Percentiles rank a stretch among this genome's conserved stretches.
Conservation (phyloP, 108 stramenopile species). For the Parmales sp. region DNA sequence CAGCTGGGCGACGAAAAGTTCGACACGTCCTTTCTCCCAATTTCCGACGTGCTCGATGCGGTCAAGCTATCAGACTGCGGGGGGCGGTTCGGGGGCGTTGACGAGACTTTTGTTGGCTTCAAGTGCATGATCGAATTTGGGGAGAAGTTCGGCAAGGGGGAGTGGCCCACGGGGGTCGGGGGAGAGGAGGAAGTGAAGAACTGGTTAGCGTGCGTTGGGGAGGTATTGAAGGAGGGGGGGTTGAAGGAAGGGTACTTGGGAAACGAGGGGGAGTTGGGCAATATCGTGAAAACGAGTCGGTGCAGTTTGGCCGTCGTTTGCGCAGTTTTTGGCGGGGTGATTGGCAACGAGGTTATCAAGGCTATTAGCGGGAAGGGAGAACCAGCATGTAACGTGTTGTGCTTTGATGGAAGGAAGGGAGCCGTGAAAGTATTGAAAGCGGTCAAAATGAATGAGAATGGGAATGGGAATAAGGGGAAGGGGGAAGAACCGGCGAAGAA, state of each 20-base stretch:
- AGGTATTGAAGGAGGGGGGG: neutral
- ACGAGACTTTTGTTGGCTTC: neutral
- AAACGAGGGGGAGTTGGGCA: neutral
- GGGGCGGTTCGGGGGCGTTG: neutral
- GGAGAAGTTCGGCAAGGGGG: neutral
- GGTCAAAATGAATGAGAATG: too few relatives aligned
- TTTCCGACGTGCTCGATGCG: constrained; percentile 44
- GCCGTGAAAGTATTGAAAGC: neutral
- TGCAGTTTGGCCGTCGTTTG: constrained; percentile 80
- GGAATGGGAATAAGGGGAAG: too few relatives aligned
- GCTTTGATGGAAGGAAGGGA: constrained; percentile 62
- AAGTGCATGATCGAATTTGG: neutral
- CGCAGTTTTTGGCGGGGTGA: constrained; percentile 80
- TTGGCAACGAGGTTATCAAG: constrained; percentile 91
- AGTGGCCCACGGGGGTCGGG: too few relatives aligned
- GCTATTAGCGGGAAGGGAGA: constrained; percentile 76
- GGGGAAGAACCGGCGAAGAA: too few relatives aligned
- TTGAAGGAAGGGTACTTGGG: neutral
- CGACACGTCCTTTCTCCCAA: constrained; percentile 37
- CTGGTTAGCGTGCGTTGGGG: too few relatives aligned
- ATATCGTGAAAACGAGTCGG: too few relatives aligned
- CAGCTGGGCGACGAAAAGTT: constrained; percentile 48
- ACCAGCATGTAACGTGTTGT: constrained; percentile 74
- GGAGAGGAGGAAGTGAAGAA: too few relatives aligned
- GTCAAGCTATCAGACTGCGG: too few relatives aligned